Conservation (phyloP, 192 early-diverging fungal species). For the Hyaloraphidium curvatum region DNA sequence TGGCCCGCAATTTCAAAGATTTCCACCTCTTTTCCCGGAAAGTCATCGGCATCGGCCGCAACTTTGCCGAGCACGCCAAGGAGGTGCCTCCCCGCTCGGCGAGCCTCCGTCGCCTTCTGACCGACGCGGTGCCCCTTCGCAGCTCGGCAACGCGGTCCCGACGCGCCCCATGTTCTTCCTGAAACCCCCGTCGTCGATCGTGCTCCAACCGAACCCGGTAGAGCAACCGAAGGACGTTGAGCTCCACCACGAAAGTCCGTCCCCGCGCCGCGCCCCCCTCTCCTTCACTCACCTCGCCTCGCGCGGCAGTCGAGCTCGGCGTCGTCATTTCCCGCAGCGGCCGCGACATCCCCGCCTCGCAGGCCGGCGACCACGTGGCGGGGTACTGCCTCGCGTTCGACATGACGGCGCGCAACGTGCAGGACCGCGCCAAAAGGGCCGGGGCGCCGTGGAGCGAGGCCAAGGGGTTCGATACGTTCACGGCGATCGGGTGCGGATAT, state of each 20-base stretch:
- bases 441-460: slow-evolving; percentile 79
- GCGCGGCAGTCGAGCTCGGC: slow-evolving; percentile 57
- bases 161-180: slow-evolving; percentile 78
- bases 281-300: not conserved
- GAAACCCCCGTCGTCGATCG: slow-evolving; percentile 73
- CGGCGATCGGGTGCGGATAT: slow-evolving; percentile 62
- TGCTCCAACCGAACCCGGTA: slow-evolving; percentile 31
- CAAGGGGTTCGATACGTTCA: slow-evolving; percentile 92
- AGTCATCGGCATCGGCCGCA: slow-evolving; percentile 85
- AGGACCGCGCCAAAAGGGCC: slow-evolving; percentile 59
- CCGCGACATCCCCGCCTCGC: slow-evolving; percentile 40
- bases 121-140: slow-evolving; percentile 59
- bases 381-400: slow-evolving; percentile 79
- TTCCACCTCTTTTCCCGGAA: slow-evolving; percentile 49
- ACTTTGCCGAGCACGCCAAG: slow-evolving; percentile 42
- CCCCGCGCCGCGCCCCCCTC: not conserved
- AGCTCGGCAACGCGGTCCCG: slow-evolving; percentile 82
- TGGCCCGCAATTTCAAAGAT: slow-evolving; percentile 22
- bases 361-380: slow-evolving; percentile 43
- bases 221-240: slow-evolving; percentile 58
- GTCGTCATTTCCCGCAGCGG: slow-evolving; percentile 71
- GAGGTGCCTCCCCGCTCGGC: not conserved
- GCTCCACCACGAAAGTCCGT: slow-evolving; percentile 64
- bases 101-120: not conserved
- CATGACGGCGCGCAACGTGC: slow-evolving; percentile 79